These are phyloP conservation scores for Phtheirospermum japonicum DNA, from an alignment of 257 asterid species.

Conservation along the genomic window DNA sequence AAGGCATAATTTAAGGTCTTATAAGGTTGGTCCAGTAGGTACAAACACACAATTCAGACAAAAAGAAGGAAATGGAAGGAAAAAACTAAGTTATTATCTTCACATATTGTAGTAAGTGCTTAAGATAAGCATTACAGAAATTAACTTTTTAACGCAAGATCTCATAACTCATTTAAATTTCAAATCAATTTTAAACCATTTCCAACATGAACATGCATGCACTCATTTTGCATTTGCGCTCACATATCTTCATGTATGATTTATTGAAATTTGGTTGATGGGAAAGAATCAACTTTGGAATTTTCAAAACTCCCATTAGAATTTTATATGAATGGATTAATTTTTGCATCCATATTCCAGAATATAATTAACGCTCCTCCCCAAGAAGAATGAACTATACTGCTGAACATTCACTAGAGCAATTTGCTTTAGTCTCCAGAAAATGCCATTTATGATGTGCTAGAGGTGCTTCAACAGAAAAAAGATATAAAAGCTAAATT, in stretches of 20 bases:
- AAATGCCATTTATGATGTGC: neutral
- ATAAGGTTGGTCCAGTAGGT: neutral
- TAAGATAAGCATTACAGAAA: neutral
- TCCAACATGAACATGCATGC: neutral
- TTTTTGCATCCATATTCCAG: neutral
- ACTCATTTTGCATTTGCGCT: neutral
- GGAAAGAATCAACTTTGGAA: neutral
- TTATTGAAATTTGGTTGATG: neutral
- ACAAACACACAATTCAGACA: neutral
- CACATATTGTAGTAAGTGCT: neutral
- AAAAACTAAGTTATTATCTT: neutral
- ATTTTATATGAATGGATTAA: neutral
- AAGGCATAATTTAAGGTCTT: neutral
- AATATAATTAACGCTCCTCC: neutral
- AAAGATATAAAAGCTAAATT: neutral
- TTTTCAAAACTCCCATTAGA: neutral
- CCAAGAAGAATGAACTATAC: neutral
- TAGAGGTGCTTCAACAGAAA: neutral
- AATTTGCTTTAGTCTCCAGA: neutral
- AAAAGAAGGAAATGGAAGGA: neutral
- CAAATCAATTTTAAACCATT: neutral
- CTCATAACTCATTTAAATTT: neutral
- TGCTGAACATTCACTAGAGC: neutral
- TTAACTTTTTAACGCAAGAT: neutral
- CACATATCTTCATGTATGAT: neutral